Base-by-base conservation (phyloP, 257 asterid species). In the Ilex asprella region DNA sequence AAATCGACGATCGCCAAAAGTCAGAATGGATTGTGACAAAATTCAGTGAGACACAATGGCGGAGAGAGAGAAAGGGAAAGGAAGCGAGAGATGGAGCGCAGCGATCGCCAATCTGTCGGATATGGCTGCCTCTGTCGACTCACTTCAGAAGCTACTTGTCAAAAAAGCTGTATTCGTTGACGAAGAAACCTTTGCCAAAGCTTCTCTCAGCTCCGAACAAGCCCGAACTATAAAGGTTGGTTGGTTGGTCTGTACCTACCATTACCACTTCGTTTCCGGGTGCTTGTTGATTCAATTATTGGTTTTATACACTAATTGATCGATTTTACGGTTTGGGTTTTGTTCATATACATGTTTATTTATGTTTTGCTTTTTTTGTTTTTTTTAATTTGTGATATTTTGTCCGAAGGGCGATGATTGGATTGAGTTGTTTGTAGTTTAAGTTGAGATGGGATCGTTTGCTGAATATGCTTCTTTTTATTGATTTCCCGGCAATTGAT, bases 161-260 rank as follows among this genome's bases (percentile, higher is more conserved):
- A 84, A 84, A 59, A 89, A 89, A 74, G 92, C 92, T 54, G 95
- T 93, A 0, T 93, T 79, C 61, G 99, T 89, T 31, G 94, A 93
- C 59, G 97, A 87, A 0, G 96, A 87, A 39, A 89, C 96, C 67
- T 93, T 85, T 76, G 83, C 96, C 49, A 82, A 77, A 74, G 97
- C 96, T 62, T 82, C 95, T 31, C 82, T 89, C 64, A 78, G 81
- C 61, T 77, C 97, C 70, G 91, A 93, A 61, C 97, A 93, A 82
- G 88, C 95, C 59, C 95, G 94, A 64, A 75, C 89, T 12, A 87
- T 93, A 77, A 93, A 93, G 95, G 99, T 53, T 49, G 6, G 3
- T 53, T 49, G 6, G 3, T 11, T 49, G 14, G 30, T 53, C 57
- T 14, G 27, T 21, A 21, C 27, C 27, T 21, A 21, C 27, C 27